A percentile compares a stretch with the other conserved stretches of the same genome.
Evolutionary conservation across 805 yeast genomes (phyloP).

Genomic region (Starmerella powellii): DNA sequence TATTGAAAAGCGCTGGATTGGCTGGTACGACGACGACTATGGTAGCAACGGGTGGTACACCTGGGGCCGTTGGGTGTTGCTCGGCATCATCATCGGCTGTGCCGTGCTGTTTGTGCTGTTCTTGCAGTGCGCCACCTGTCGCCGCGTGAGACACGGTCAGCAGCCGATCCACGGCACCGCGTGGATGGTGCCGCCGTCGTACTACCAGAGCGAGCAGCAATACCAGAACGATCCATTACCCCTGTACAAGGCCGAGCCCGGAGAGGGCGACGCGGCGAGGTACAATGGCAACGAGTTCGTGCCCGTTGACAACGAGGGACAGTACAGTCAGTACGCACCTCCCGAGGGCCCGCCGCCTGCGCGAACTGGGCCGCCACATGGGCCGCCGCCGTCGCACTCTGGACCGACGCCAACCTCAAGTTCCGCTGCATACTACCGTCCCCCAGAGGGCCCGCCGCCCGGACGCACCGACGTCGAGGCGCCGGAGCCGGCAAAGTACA

Average conservation of each 20-base stretch:
- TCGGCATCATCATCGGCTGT: conserved; percentile 25
- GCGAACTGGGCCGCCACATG: conserved; percentile 12
- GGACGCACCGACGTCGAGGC: conserved; percentile 1
- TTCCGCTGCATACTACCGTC: conserved; percentile 5
- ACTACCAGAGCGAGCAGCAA: conserved; percentile 44
- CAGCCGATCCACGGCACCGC: conserved; percentile 63
- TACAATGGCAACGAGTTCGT: conserved; percentile 42
- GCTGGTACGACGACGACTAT: conserved; percentile 1
- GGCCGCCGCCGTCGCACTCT: conserved; percentile 14
- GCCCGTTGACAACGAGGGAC: conserved; percentile 1
- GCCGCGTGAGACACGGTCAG: conserved; percentile 30
- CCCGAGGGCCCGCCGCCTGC: conserved; percentile 15
- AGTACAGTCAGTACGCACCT: conserved; percentile 8
- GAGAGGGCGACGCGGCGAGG: conserved; percentile 53
- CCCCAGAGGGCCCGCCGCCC: conserved; percentile 14
- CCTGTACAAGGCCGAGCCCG: conserved; percentile 25
- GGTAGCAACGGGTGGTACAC: conserved; percentile 20
- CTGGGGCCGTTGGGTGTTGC: conserved; percentile 30
- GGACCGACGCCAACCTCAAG: not conserved
- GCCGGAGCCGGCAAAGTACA: not conserved
- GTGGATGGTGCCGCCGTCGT: conserved; percentile 81
- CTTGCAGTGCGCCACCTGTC: conserved; percentile 10
- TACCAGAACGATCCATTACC: conserved; percentile 30
- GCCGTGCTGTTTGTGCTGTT: conserved; percentile 19
- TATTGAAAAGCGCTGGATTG: not conserved